These are phyloP conservation scores for Protoeuglena noctilucae DNA, from an alignment of 139 green algal genomes.

Conservation along the genomic window DNA sequence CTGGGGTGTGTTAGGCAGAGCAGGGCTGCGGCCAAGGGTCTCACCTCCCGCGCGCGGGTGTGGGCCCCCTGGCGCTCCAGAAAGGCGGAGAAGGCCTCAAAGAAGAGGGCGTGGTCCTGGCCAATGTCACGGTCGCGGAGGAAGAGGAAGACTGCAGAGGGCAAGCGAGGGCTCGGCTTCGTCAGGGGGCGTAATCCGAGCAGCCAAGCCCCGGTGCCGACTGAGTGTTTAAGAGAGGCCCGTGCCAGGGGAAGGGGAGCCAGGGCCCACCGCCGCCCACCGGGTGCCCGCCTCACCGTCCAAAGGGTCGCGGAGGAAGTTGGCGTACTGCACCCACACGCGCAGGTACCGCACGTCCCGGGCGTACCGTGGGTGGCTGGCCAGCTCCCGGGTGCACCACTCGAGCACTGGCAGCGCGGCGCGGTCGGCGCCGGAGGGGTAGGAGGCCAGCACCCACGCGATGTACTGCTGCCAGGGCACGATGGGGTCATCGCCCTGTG, in stretches of 20 bases:
- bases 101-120: conserved; percentile 62
- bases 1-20: no score
- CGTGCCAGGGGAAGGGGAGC: conserved; percentile 36
- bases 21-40: no score
- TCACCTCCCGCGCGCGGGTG: conserved; percentile 38
- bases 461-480: no score
- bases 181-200: not conserved
- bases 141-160: not conserved
- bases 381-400: conserved; percentile 51
- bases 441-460: conserved; percentile 70
- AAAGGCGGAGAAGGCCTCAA: conserved; percentile 68
- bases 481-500: no score
- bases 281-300: conserved; percentile 62
- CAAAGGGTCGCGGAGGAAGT: conserved; percentile 10
- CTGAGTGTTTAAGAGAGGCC: not conserved
- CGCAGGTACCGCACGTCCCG: conserved; percentile 71
- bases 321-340: conserved; percentile 86
- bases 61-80: conserved; percentile 59
- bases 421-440: conserved; percentile 39
- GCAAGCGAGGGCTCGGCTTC: not conserved
- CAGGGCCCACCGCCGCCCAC: conserved; percentile 76
- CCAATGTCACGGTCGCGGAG: conserved; percentile 52
- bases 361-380: conserved; percentile 37
- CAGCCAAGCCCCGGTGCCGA: not conserved
- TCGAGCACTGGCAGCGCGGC: conserved; percentile 66